These are phyloP conservation scores for Ceratocystiopsis sp. DNA, from an alignment of 2,329 filamentous ascomycete species.

Conservation along the genomic window DNA sequence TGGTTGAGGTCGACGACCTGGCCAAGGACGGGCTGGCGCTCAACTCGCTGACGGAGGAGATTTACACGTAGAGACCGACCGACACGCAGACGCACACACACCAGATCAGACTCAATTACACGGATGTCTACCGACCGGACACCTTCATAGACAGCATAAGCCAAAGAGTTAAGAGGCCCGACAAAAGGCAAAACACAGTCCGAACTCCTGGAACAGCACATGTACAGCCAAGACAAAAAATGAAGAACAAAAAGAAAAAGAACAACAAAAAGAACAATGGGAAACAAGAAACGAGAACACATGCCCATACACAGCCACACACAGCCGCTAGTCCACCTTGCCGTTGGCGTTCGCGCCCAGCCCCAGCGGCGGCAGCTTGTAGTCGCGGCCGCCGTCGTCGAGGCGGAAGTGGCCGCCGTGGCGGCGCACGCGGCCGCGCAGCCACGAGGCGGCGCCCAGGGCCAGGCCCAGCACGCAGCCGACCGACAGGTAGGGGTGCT, in stretches of 20 bases:
- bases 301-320: neutral
- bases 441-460: conserved; percentile 34
- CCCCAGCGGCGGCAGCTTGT: conserved; percentile 47
- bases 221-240: neutral
- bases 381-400: conserved; percentile 35
- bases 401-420: conserved; percentile 42
- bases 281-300: neutral
- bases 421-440: conserved; percentile 35
- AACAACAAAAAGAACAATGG: neutral
- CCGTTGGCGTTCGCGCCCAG: conserved; percentile 24
- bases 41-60: conserved; percentile 53
- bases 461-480: conserved; percentile 40
- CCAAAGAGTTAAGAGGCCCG: too few species aligned
- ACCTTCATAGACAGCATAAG: too few species aligned
- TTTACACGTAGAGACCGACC: conserved; percentile 62
- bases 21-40: conserved; percentile 63
- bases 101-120: too few species aligned
- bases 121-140: too few species aligned
- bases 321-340: conserved; percentile 28
- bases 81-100: too few species aligned
- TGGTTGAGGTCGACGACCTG: conserved; percentile 67
- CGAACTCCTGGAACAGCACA: too few species aligned
- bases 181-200: too few species aligned
- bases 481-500: conserved; percentile 41
- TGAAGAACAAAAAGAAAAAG: neutral